These are phyloP conservation scores for Triangularia setosa DNA, from an alignment of 2,329 filamentous ascomycete genomes.

Conservation along the genomic window DNA sequence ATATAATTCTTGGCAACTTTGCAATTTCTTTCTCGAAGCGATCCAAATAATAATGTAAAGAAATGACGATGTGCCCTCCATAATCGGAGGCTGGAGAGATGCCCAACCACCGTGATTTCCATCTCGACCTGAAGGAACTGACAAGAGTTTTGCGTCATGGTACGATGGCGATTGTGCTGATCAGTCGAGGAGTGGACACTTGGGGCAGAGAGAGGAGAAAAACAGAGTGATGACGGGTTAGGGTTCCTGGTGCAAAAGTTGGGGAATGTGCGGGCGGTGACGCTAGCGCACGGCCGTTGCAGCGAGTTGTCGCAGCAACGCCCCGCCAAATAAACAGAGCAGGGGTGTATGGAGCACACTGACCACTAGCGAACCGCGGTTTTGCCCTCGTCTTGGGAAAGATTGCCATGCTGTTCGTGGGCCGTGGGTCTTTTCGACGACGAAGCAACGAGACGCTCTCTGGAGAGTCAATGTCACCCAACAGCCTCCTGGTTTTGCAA, in stretches of 20 bases:
- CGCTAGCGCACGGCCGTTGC: not conserved
- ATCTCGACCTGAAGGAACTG: not conserved
- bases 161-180: not conserved
- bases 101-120: not conserved
- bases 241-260: not conserved
- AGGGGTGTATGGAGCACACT: not conserved
- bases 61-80: not conserved
- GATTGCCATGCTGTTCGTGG: slow-evolving; percentile 8
- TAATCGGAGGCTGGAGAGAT: not conserved
- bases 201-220: not conserved
- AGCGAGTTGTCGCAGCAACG: slow-evolving; percentile 23
- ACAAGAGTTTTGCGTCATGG: not conserved
- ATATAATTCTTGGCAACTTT: not conserved
- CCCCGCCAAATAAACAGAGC: slow-evolving; percentile 26
- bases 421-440: not conserved
- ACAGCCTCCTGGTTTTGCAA: not conserved
- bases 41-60: not conserved
- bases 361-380: slow-evolving; percentile 5
- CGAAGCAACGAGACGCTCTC: not conserved
- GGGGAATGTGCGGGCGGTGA: not conserved
- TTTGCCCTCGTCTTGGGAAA: slow-evolving; percentile 16
- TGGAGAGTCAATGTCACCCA: not conserved
- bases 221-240: not conserved
- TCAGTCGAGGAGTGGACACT: not conserved
- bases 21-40: not conserved